Conservation (phyloP, 148 eudicot species). For the Dysphania ambrosioides region DNA sequence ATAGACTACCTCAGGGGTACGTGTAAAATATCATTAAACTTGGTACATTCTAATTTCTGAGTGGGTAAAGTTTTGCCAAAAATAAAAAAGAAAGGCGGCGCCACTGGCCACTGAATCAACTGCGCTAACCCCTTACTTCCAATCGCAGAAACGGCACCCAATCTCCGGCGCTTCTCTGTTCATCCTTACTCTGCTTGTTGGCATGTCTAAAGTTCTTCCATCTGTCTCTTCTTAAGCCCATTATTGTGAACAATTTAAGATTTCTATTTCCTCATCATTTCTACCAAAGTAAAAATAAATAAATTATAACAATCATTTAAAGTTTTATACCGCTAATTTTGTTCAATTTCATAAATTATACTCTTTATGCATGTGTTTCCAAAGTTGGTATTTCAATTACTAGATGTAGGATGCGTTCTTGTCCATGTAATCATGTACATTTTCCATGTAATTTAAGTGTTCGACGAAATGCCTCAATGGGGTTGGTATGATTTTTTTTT, state of each 20-base stretch:
- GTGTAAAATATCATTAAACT: too few species aligned
- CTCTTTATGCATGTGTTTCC: not conserved
- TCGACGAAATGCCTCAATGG: conserved; percentile 22
- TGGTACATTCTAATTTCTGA: too few species aligned
- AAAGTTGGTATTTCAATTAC: not conserved
- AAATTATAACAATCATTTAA: not conserved
- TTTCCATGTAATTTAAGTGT: conserved; percentile 17
- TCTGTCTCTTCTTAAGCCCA: not conserved
- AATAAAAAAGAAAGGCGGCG: not conserved
- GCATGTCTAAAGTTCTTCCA: not conserved
- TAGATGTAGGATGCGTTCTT: not conserved
- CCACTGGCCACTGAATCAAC: not conserved
- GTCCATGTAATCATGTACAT: not conserved
- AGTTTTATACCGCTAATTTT: not conserved
- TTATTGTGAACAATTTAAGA: too few species aligned
- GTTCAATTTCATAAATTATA: not conserved
- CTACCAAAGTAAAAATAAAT: too few species aligned
- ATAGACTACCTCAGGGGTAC: too few species aligned
- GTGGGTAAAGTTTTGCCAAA: not conserved
- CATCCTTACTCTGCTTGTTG: not conserved
- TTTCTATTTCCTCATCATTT: not conserved
- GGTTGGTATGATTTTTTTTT: not conserved
- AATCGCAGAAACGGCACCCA: not conserved
- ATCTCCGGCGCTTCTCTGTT: not conserved
- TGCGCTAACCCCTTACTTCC: not conserved